Conservation (phyloP, 495 filamentous ascomycete genomes). For the Chaetomium tenue region DNA sequence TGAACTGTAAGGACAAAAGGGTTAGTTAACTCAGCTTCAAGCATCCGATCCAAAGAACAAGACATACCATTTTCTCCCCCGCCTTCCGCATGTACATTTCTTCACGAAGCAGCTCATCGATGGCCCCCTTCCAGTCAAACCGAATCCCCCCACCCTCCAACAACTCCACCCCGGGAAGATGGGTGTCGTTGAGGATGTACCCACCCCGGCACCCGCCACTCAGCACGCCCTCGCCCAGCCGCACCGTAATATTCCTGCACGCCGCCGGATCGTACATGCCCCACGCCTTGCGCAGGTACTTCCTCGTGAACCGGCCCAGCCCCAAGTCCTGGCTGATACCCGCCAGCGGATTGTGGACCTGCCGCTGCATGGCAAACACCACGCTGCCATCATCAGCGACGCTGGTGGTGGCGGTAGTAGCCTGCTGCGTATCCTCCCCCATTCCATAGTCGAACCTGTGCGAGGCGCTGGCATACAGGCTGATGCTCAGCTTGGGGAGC, state of each 20-base stretch:
- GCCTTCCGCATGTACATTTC: constrained; percentile 12
- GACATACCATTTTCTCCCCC: background rate
- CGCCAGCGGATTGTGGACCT: background rate
- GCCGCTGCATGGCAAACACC: background rate
- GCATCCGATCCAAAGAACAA: background rate
- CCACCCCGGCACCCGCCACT: background rate
- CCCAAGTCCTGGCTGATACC: background rate
- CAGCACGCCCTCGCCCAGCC: constrained; percentile 1
- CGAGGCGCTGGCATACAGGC: background rate
- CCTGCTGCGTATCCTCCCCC: too few relatives aligned
- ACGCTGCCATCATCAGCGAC: background rate
- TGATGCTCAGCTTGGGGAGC: constrained; percentile 12
- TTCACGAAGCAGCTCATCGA: constrained; percentile 3
- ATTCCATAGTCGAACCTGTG: background rate
- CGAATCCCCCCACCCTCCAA: background rate
- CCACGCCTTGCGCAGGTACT: background rate
- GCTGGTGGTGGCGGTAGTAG: too few relatives aligned
- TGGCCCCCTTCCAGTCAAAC: constrained; percentile 2
- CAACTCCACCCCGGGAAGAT: background rate
- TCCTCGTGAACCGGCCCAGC: background rate
- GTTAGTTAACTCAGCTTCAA: background rate
- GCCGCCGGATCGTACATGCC: background rate
- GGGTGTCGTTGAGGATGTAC: constrained; percentile 11
- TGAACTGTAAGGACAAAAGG: background rate
- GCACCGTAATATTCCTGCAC: constrained; percentile 7